These are phyloP conservation scores for Rutstroemia sp. DNA, from an alignment of 2,329 filamentous ascomycete genomes.

Conservation along the genomic window DNA sequence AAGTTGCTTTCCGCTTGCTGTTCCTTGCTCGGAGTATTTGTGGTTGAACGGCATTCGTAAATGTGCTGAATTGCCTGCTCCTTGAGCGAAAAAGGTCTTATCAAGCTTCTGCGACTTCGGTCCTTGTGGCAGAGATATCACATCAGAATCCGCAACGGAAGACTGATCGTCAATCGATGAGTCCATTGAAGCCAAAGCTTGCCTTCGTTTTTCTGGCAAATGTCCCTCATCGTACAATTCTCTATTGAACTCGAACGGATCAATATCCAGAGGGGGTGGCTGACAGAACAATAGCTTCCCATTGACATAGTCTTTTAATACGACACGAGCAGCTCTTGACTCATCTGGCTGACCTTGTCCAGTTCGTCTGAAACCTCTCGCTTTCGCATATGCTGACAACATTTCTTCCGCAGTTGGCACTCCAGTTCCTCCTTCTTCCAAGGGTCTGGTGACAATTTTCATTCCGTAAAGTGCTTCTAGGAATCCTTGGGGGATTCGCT, in stretches of 20 bases:
- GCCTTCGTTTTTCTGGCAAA: slow-evolving; percentile 73
- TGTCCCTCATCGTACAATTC: slow-evolving; percentile 81
- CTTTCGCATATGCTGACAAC: slow-evolving; percentile 76
- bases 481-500: slow-evolving; percentile 79
- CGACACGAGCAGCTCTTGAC: slow-evolving; percentile 78
- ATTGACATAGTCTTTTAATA: slow-evolving; percentile 96
- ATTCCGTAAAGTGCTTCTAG: slow-evolving; percentile 93
- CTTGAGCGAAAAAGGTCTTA: slow-evolving; percentile 77
- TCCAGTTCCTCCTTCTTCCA: slow-evolving; percentile 91
- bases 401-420: slow-evolving; percentile 78
- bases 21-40: slow-evolving; percentile 79
- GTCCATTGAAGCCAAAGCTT: slow-evolving; percentile 44
- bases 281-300: slow-evolving; percentile 91
- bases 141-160: slow-evolving; percentile 40
- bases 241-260: slow-evolving; percentile 72
- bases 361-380: slow-evolving; percentile 83
- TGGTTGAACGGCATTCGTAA: slow-evolving; percentile 78
- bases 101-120: slow-evolving; percentile 73
- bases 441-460: slow-evolving; percentile 69
- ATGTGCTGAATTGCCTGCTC: slow-evolving; percentile 55
- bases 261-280: slow-evolving; percentile 69
- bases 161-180: slow-evolving; percentile 31
- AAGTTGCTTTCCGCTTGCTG: slow-evolving; percentile 55
- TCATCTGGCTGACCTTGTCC: slow-evolving; percentile 90
- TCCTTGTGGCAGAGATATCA: slow-evolving; percentile 49